These are phyloP conservation scores for Cutaneotrichosporon sp. DNA, from an alignment of 1,284 basidiomycete genomes.

Conservation along the genomic window DNA sequence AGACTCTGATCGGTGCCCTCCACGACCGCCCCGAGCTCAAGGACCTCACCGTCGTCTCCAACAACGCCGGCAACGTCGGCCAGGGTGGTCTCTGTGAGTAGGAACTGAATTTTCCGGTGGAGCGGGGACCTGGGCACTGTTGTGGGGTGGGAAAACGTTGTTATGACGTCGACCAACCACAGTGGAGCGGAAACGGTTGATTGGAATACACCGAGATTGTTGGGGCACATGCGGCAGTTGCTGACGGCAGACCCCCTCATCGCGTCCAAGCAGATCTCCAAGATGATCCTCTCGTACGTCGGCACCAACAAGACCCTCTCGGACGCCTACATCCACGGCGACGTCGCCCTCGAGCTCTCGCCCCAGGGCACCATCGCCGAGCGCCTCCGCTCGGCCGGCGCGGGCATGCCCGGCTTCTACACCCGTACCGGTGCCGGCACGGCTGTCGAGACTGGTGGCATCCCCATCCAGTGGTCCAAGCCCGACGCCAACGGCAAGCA, in stretches of 20 bases:
- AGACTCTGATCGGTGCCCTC: conserved; percentile 83
- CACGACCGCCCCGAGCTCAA: conserved; percentile 68
- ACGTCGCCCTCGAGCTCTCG: conserved; percentile 81
- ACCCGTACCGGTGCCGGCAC: conserved; percentile 90
- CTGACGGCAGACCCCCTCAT: conserved; percentile 67
- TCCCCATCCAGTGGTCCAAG: conserved; percentile 58
- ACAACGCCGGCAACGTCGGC: conserved; percentile 77
- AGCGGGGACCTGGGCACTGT: no score
- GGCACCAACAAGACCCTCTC: conserved; percentile 61
- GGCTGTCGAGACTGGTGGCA: conserved; percentile 70
- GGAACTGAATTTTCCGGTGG: background rate
- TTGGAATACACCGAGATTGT: background rate
- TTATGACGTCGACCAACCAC: background rate
- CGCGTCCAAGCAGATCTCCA: conserved; percentile 69
- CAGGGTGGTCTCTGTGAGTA: conserved; percentile 73
- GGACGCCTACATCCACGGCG: conserved; percentile 71
- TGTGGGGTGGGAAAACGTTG: background rate
- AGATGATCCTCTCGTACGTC: conserved; percentile 85
- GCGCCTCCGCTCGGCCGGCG: conserved; percentile 85
- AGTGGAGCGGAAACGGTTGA: background rate
- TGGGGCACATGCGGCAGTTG: background rate
- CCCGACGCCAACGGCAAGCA: conserved; percentile 43
- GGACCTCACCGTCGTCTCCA: conserved; percentile 80
- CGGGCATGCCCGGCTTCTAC: conserved; percentile 94
- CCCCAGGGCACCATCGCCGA: conserved; percentile 93